Evolutionary conservation across 2,329 filamentous ascomycete genomes (phyloP).

Genomic region (Fusarium heterosporum): DNA sequence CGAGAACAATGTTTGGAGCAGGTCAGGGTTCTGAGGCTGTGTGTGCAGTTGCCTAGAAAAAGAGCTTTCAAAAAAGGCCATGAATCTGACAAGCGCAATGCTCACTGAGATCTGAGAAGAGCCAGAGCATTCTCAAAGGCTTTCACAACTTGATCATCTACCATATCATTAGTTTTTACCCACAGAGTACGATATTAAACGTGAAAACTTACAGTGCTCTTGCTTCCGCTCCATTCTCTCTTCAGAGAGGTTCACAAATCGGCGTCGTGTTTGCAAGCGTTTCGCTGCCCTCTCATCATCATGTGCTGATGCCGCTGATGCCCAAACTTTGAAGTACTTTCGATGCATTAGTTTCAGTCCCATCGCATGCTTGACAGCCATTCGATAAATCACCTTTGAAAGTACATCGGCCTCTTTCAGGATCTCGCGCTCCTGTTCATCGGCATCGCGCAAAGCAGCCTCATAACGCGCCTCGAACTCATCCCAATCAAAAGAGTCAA

Average conservation of each 20-base stretch:
- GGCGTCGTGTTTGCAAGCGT: constrained; percentile 82
- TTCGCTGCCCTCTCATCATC: constrained; percentile 84
- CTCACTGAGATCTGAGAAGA: constrained; percentile 58
- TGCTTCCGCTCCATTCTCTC: constrained; percentile 77
- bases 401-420: constrained; percentile 75
- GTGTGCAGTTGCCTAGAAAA: neutral
- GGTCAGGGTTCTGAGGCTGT: neutral
- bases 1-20: neutral
- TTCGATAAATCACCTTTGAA: constrained; percentile 64
- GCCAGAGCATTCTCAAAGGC: constrained; percentile 73
- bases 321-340: constrained; percentile 86
- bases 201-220: constrained; percentile 75
- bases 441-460: constrained; percentile 71
- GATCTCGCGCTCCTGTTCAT: constrained; percentile 72
- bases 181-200: neutral
- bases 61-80: neutral
- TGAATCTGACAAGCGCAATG: neutral
- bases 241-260: constrained; percentile 81
- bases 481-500: constrained; percentile 78
- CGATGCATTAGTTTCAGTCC: constrained; percentile 3
- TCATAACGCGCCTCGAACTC: constrained; percentile 79
- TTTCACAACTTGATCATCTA: constrained; percentile 66
- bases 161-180: constrained; percentile 31
- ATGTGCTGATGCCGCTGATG: constrained; percentile 74
- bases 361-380: neutral